These are phyloP conservation scores for Ceratocystiopsis minuta DNA, from an alignment of 2,329 filamentous ascomycete species.

Conservation along the genomic window DNA sequence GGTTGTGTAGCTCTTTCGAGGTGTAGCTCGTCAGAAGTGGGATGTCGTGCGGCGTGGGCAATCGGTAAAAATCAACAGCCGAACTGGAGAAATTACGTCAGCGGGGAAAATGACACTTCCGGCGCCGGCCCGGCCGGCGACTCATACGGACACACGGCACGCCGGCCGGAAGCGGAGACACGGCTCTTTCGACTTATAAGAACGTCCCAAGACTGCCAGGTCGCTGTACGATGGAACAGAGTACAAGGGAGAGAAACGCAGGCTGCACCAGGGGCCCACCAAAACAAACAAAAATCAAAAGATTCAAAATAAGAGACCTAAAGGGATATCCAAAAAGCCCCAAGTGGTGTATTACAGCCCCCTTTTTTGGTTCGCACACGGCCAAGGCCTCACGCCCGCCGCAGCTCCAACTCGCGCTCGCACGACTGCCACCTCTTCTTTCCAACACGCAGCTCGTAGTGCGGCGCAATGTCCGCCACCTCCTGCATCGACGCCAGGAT, in stretches of 20 bases:
- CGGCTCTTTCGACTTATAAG: too few species aligned
- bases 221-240: neutral
- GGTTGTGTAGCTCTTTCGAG: slow-evolving; percentile 14
- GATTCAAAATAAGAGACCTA: neutral
- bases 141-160: too few species aligned
- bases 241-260: neutral
- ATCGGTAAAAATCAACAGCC: too few species aligned
- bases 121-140: too few species aligned
- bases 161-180: too few species aligned
- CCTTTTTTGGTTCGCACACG: too few species aligned
- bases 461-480: slow-evolving; percentile 52
- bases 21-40: too few species aligned
- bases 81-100: too few species aligned
- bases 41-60: too few species aligned
- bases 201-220: too few species aligned
- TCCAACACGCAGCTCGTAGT: slow-evolving; percentile 77
- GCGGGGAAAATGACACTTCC: too few species aligned
- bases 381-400: neutral
- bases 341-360: neutral
- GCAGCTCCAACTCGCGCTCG: slow-evolving; percentile 9
- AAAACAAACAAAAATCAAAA: neutral
- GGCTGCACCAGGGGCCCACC: neutral
- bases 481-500: slow-evolving; percentile 68
- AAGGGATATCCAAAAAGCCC: neutral
- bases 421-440: slow-evolving; percentile 47